These are phyloP conservation scores for Apiotrichum veenhuisii DNA, from an alignment of 1,284 basidiomycete genomes.

Conservation along the genomic window DNA sequence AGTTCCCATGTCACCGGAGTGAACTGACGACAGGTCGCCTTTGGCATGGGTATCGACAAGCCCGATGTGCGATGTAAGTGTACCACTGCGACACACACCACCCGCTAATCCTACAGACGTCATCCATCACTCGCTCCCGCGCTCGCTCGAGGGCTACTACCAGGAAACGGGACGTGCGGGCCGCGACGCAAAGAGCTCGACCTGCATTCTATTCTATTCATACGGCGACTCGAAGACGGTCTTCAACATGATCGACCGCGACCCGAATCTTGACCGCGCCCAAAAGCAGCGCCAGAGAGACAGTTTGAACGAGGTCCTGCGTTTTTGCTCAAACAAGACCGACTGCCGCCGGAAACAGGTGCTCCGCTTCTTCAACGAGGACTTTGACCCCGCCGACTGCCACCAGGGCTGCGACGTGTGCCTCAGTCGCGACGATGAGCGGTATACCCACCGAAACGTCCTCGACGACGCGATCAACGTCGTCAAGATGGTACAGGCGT, in stretches of 20 bases:
- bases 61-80: constrained; percentile 58
- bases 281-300: constrained; percentile 61
- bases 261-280: constrained; percentile 51
- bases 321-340: constrained; percentile 74
- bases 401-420: constrained; percentile 49
- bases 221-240: constrained; percentile 55
- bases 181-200: constrained; percentile 64
- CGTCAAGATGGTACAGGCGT: constrained; percentile 36
- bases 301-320: constrained; percentile 59
- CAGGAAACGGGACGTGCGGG: constrained; percentile 84
- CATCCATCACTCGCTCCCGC: constrained; percentile 68
- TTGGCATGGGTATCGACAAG: constrained; percentile 99
- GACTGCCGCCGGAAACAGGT: constrained; percentile 85
- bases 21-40: constrained; percentile 61
- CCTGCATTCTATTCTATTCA: constrained; percentile 63
- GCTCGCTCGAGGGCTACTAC: constrained; percentile 69
- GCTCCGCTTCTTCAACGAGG: constrained; percentile 55
- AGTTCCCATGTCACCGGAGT: constrained; percentile 15
- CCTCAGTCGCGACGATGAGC: constrained; percentile 29
- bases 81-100: constrained; percentile 11
- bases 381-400: constrained; percentile 44
- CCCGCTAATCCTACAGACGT: constrained; percentile 64
- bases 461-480: constrained; percentile 33
- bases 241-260: constrained; percentile 57
- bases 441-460: constrained; percentile 39